phyloP scores from a whole-genome alignment of 495 filamentous ascomycete genomes.

The Hypoxylon cercidicola region DNA sequence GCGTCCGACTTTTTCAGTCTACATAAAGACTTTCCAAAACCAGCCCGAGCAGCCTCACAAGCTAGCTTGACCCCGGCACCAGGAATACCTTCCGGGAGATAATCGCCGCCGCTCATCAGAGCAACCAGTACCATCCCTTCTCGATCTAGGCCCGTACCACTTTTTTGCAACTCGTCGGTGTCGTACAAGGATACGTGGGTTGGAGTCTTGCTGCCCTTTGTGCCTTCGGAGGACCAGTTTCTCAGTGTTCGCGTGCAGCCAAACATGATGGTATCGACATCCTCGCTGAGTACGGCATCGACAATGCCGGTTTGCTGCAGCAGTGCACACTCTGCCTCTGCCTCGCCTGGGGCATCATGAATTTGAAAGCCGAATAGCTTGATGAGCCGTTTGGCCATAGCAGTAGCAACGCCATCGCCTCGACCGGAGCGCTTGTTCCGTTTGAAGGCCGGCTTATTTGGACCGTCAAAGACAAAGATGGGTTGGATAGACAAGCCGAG shows the following conservation, averaged over 20 bases:
- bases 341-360: conserved; percentile 93
- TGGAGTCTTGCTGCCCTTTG: conserved; percentile 69
- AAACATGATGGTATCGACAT: conserved; percentile 99
- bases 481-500: conserved; percentile 83
- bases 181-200: conserved; percentile 90
- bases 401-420: conserved; percentile 59
- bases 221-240: conserved; percentile 82
- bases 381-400: conserved; percentile 81
- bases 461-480: conserved; percentile 95
- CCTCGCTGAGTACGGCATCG: conserved; percentile 95
- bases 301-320: conserved; percentile 86
- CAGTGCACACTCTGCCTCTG: conserved; percentile 94
- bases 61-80: conserved; percentile 88
- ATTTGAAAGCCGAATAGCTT: conserved; percentile 84
- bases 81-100: conserved; percentile 87
- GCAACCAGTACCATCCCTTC: conserved; percentile 95
- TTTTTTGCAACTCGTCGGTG: conserved; percentile 60
- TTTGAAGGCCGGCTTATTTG: conserved; percentile 90
- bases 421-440: conserved; percentile 72
- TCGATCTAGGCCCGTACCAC: conserved; percentile 69
- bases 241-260: conserved; percentile 80
- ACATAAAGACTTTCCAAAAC: conserved; percentile 85
- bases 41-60: conserved; percentile 87
- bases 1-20: conserved; percentile 60
- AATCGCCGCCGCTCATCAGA: conserved; percentile 96